Evolutionary conservation across 1,284 basidiomycete species (phyloP).

Genomic region (Cystobasidium sp.): DNA sequence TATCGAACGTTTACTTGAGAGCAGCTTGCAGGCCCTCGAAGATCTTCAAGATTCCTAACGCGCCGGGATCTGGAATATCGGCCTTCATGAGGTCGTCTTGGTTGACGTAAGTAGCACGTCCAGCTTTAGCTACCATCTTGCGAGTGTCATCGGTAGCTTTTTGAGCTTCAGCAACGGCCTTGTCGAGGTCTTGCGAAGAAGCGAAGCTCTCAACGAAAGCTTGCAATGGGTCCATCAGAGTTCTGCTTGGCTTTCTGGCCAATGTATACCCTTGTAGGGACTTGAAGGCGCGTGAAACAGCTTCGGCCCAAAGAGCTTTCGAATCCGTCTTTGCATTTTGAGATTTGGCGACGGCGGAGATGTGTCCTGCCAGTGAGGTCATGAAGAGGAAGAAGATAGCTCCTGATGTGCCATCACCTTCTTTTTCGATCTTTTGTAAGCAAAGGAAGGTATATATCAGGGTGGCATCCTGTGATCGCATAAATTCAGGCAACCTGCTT

Average conservation of each 20-base stretch:
- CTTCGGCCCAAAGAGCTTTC: conserved; percentile 68
- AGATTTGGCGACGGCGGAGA: conserved; percentile 61
- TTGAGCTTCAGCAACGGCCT: conserved; percentile 69
- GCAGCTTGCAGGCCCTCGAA: conserved; percentile 62
- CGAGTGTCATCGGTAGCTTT: conserved; percentile 74
- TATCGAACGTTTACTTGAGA: background rate
- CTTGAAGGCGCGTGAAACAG: conserved; percentile 66
- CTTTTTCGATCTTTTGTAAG: conserved; percentile 64
- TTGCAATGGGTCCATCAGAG: conserved; percentile 86
- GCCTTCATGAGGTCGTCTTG: conserved; percentile 60
- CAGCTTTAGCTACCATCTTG: conserved; percentile 80
- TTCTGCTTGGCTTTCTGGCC: conserved; percentile 72
- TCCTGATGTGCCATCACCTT: conserved; percentile 91
- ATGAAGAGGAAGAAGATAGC: conserved; percentile 85
- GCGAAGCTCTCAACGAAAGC: conserved; percentile 64
- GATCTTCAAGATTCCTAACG: conserved; percentile 82
- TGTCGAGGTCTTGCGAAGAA: conserved; percentile 56
- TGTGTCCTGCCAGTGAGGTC: conserved; percentile 77
- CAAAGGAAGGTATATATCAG: conserved; percentile 4
- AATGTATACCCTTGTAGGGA: conserved; percentile 84
- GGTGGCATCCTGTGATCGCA: background rate
- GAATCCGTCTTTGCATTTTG: conserved; percentile 59
- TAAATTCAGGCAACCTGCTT: background rate
- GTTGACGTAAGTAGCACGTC: conserved; percentile 85
- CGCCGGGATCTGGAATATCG: conserved; percentile 61